Base-by-base conservation (phyloP, 129 eudicot species). In the Silybum marianum region DNA sequence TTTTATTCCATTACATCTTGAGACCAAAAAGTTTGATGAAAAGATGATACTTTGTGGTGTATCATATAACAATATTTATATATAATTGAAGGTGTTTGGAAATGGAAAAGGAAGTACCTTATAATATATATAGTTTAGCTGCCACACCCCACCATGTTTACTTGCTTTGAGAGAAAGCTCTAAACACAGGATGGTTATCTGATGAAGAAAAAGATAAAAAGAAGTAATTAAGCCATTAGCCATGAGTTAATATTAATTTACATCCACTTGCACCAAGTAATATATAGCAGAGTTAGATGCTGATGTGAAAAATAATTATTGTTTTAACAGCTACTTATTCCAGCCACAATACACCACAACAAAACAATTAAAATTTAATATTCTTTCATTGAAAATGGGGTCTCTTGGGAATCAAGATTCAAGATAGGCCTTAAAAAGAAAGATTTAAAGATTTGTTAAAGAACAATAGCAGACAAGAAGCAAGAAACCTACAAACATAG, bases 401-500 rank as follows among this genome's bases (percentile, higher is more conserved):
- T 83, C 82, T 83, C 39, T 24, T 71, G 74, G 78, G 82, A 83
- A 78, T 72, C 82, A 83, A 83, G 48, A 74, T 32, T n/a, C n/a
- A n/a, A n/a, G n/a, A n/a, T n/a, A 79, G 25, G 54, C 86, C 71
- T 3, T 77, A 74, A 77, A 83, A 71, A 60, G 74, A 83, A 78
- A 83, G 79, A 82, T 68, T 69, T 67, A 82, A 82, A 75, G 79
- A 25, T 83, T 70, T 67, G 48, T 42, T n/a, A 83, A 83, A 83
- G 73, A 68, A 62, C 68, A 62, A 76, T 9, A 71, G 26, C 69
- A 13, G 30, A 77, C 82, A 83, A 83, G 72, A 51, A 68, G 58
- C 77, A 76, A 76, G 81, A 72, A 83, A 77, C 82, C 73, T 77
- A 83, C 86, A 77, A 83, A 83, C 82, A 77, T 77, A 25, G 77